Evolutionary conservation across 2,329 filamentous ascomycete species (phyloP).

Genomic region (Byssothecium circinans): DNA sequence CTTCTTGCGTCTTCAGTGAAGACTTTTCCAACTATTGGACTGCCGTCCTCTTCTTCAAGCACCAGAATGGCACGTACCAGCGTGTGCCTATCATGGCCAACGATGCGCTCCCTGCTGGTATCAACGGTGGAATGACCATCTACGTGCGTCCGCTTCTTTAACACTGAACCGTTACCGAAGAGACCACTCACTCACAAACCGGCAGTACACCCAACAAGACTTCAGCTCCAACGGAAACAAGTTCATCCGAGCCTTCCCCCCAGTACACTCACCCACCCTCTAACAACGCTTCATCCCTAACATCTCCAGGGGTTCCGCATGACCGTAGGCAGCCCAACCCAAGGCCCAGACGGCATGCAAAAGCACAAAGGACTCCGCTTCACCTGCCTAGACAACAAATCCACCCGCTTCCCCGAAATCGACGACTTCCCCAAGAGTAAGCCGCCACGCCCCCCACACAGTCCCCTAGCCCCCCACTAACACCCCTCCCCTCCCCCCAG

Average conservation of each 20-base stretch:
- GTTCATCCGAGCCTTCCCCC: conserved; percentile 16
- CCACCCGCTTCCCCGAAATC: conserved; percentile 19
- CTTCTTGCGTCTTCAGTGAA: conserved; percentile 29
- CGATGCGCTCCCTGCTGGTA: conserved; percentile 7
- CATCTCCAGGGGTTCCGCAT: conserved; percentile 17
- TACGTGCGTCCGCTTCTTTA: conserved; percentile 3
- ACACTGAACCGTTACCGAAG: background rate
- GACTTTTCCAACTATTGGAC: conserved; percentile 27
- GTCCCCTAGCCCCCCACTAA: no score
- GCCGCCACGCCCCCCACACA: background rate
- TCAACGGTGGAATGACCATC: conserved; percentile 20
- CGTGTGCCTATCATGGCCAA: conserved; percentile 14
- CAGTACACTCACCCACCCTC: conserved; percentile 5
- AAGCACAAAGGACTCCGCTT: conserved; percentile 13
- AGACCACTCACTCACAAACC: background rate
- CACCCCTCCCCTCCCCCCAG: no score
- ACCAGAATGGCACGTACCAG: conserved; percentile 16
- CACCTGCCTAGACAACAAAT: conserved; percentile 14
- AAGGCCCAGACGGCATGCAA: conserved; percentile 13
- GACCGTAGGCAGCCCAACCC: conserved; percentile 12
- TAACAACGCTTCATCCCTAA: background rate
- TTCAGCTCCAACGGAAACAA: conserved; percentile 29
- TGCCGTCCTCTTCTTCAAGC: conserved; percentile 18
- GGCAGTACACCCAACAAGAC: conserved; percentile 19
- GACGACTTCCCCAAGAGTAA: conserved; percentile 14